Conservation (phyloP, 768 basidiomycete genomes). For the Lactifluus subvellereus region DNA sequence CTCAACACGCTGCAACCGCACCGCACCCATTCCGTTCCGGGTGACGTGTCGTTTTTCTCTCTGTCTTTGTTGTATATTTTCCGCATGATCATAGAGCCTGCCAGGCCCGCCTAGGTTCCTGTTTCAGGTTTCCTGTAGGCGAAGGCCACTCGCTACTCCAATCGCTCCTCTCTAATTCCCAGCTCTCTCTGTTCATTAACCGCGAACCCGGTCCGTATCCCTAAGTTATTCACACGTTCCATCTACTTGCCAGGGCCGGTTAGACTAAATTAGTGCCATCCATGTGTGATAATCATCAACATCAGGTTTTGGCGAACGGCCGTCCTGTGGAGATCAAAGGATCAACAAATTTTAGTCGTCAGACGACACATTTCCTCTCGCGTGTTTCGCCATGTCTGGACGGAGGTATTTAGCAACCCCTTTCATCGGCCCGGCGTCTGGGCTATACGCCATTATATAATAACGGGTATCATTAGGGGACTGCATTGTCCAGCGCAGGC, state of each 20-base stretch:
- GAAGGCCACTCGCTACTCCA: not conserved
- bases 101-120: not conserved
- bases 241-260: too few species aligned
- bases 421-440: not conserved
- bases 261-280: not conserved
- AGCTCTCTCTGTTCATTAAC: not conserved
- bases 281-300: not conserved
- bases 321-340: not conserved
- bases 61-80: not conserved
- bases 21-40: not conserved
- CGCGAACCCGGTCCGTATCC: not conserved
- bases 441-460: not conserved
- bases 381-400: not conserved
- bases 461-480: constrained; percentile 13
- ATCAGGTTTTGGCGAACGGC: too few species aligned
- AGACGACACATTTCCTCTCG: not conserved
- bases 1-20: constrained; percentile 7
- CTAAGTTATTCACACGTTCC: not conserved
- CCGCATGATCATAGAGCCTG: not conserved
- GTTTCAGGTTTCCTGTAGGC: not conserved
- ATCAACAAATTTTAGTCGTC: not conserved
- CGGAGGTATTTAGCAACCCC: not conserved
- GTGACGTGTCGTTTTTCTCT: not conserved
- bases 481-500: constrained; percentile 1
- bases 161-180: not conserved